A percentile compares a stretch with the other conserved stretches of the same genome.
phyloP scores from a whole-genome alignment of 2,329 filamentous ascomycete genomes.

The Calonectria pauciramosa region DNA sequence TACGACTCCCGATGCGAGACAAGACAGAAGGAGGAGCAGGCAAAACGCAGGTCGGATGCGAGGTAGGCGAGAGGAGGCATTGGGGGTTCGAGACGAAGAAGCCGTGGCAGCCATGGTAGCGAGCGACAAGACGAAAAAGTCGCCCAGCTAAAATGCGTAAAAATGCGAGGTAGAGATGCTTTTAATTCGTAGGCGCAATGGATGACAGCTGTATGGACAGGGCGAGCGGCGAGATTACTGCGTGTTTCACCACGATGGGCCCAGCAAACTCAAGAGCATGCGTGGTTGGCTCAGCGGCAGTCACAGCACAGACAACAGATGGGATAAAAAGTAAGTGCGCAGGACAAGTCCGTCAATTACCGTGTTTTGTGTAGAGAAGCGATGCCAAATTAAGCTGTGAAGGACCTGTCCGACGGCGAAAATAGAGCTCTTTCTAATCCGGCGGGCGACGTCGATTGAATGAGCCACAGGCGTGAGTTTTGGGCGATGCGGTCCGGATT shows the following conservation, averaged over 20 bases:
- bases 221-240: slow-evolving; percentile 36
- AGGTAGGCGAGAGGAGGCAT: slow-evolving; percentile 19
- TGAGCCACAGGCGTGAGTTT: slow-evolving; percentile 26
- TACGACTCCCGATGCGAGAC: slow-evolving; percentile 38
- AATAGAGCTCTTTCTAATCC: background rate
- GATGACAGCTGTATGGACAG: slow-evolving; percentile 23
- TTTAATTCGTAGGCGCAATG: slow-evolving; percentile 15
- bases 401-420: background rate
- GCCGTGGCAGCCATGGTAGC: slow-evolving; percentile 35
- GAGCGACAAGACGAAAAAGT: slow-evolving; percentile 35
- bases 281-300: slow-evolving; percentile 27
- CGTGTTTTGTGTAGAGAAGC: slow-evolving; percentile 26
- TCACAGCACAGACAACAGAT: slow-evolving; percentile 21
- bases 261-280: slow-evolving; percentile 26
- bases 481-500: background rate
- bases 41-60: slow-evolving; percentile 32
- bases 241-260: slow-evolving; percentile 45
- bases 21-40: slow-evolving; percentile 38
- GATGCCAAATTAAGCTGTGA: slow-evolving; percentile 21
- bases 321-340: slow-evolving; percentile 17
- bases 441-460: slow-evolving; percentile 26
- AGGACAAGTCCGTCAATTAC: background rate
- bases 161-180: background rate
- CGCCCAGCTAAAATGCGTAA: slow-evolving; percentile 19
- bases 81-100: slow-evolving; percentile 11